Base-by-base conservation (phyloP, 768 basidiomycete genomes). In the Lentinus brumalis region DNA sequence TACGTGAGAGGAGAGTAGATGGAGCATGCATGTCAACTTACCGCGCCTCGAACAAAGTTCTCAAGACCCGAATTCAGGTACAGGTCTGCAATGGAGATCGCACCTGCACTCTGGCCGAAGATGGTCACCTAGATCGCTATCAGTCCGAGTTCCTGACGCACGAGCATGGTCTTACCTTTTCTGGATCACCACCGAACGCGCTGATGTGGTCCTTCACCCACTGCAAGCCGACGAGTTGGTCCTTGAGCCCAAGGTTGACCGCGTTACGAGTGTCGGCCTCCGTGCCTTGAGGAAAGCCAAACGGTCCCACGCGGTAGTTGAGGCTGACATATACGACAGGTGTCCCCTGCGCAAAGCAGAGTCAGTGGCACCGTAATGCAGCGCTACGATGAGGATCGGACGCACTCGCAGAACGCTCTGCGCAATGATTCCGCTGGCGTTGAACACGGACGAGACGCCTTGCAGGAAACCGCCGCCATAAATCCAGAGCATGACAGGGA, bases 191-290 rank as follows among this genome's bases (percentile, higher is more conserved):
- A 71, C 89, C 90, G 62, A 91, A 91, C 0, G 74, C 72, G 40
- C 69, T 72, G 16, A 91, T 87, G 64, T 91, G 88, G 9, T 79
- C 79, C 53, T 77, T 81, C 12, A 91, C 75, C 88, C 89, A 91
- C 66, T 81, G 73, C 18, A 91, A 68, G 0, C 84, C 88, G 21
- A 86, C 64, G 87, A 89, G 88, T 66, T 88, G 88, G 67, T 92
- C 90, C 71, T 89, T 91, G 75, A 91, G 89, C 0, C 89, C 89
- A 68, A 83, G 72, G 63, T 83, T 83, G 9, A 81, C 71, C 1
- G 76, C 75, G 10, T 72, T 73, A 5, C 71, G 70, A 14, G 70
- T 61, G 5, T 68, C 71, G 16, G 82, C 82, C 73, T 79, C 76
- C 9, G 67, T 57, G 5, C 79, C 79, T 59, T 75, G 74, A 5